Conservation (phyloP, 2,329 filamentous ascomycete genomes). For the Penicillium sp. region DNA sequence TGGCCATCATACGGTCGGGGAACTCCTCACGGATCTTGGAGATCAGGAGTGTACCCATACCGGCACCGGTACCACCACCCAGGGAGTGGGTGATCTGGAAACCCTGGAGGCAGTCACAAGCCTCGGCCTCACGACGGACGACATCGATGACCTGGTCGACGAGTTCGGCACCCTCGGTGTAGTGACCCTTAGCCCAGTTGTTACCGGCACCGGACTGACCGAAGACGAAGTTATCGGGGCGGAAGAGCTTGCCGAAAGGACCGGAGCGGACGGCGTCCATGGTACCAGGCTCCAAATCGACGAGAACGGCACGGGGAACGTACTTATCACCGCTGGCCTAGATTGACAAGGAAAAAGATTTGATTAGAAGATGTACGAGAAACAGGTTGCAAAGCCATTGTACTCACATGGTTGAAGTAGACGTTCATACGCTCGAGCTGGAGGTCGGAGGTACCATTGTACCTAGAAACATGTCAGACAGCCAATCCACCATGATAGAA, state of each 20-base stretch:
- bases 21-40: slow-evolving; percentile 99
- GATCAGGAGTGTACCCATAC: slow-evolving; percentile 99
- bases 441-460: slow-evolving; percentile 97
- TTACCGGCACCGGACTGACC: slow-evolving; percentile 99
- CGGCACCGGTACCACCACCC: slow-evolving; percentile 99
- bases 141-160: slow-evolving; percentile 98
- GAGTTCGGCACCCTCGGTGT: slow-evolving; percentile 98
- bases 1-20: slow-evolving; percentile 99
- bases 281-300: slow-evolving; percentile 98
- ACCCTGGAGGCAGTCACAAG: slow-evolving; percentile 98
- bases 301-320: slow-evolving; percentile 96
- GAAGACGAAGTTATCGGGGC: slow-evolving; percentile 99
- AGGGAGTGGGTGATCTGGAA: slow-evolving; percentile 99
- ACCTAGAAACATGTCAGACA: slow-evolving; percentile 53
- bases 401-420: slow-evolving; percentile 87
- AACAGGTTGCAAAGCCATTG: not conserved
- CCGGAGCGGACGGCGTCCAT: slow-evolving; percentile 99
- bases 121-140: slow-evolving; percentile 96
- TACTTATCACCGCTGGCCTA: slow-evolving; percentile 97
- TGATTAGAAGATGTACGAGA: not conserved
- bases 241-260: slow-evolving; percentile 98
- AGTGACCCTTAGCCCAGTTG: slow-evolving; percentile 99
- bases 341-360: not conserved
- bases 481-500: slow-evolving; percentile 11
- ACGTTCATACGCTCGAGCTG: slow-evolving; percentile 99